Conservation (phyloP, 176 grass and related monocot species). For the Triticum turgidum region DNA sequence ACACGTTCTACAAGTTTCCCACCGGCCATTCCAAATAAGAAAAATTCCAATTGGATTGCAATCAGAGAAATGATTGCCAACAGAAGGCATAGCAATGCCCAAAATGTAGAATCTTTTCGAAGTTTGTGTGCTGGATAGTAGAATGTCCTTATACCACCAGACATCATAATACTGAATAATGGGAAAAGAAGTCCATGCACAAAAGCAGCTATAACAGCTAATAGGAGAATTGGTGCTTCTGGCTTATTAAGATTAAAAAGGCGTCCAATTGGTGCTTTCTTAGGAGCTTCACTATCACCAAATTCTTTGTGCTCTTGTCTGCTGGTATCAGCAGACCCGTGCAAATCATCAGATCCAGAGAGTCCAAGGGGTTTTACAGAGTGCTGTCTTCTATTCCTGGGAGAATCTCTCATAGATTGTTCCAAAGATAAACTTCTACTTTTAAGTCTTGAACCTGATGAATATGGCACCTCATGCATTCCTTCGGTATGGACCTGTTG, state of each 20-base stretch:
- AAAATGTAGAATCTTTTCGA: conserved; percentile 67
- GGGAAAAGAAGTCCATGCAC: conserved; percentile 77
- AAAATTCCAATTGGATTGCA: conserved; percentile 57
- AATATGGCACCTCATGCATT: not conserved
- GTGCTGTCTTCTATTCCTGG: conserved; percentile 27
- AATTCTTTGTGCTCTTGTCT: not conserved
- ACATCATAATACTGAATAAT: conserved; percentile 63
- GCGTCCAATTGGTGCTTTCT: conserved; percentile 40
- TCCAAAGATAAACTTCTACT: conserved; percentile 31
- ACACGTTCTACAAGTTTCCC: conserved; percentile 78
- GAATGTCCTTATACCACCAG: conserved; percentile 65
- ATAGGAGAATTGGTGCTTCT: conserved; percentile 54
- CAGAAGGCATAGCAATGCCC: conserved; percentile 56
- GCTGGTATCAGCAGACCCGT: conserved; percentile 10
- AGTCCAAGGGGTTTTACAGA: conserved; percentile 25
- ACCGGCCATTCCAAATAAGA: conserved; percentile 77
- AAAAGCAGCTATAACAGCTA: conserved; percentile 58
- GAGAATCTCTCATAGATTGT: conserved; percentile 38
- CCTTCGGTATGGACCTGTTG: conserved; percentile 48
- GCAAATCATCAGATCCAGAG: conserved; percentile 16
- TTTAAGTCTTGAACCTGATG: conserved; percentile 22
- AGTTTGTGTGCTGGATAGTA: conserved; percentile 57
- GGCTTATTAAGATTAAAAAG: conserved; percentile 72
- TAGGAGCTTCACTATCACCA: conserved; percentile 14
- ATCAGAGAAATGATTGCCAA: conserved; percentile 50